Evolutionary conservation across 2,329 filamentous ascomycete species (phyloP), one percentile per base, ranked within the genome.

Genomic region (Sporothrix globosa): DNA sequence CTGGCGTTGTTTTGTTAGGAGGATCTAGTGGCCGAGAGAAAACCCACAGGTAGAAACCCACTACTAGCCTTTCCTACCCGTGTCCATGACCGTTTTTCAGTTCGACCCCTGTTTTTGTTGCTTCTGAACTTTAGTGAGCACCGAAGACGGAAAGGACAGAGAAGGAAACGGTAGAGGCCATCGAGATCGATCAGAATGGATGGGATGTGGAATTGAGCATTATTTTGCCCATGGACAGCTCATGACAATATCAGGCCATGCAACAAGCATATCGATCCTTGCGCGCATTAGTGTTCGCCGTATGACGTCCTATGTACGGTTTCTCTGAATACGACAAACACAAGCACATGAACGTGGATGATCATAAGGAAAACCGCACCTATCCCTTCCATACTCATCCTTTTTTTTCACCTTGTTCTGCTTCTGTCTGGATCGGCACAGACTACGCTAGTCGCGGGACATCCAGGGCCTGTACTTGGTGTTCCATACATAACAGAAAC

Each of bases 61-160:
- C 24, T 24, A 30, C 19, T 48, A 21, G 14, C 61, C 61, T 27
- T 19, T 30, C 41, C 7, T 50, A 34, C 24, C 61, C 44, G 46
- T 66, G 46, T 66, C 39, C 53, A 53, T 52, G 63, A 66, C 63
- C 63, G 63, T 66, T 66, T 66, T 65, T 24, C n/a, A 39, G 4
- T 41, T 21, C 30, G 3, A 50, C 48, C 48, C 48, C 19, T 21
- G 14, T 50, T 11, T 9, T 10, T 46, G 41, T 41, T 61, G 21
- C 21, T 19, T 46, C 17, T 46, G n/a, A 46, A 27, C 41, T 46
- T 46, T 17, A 7, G 41, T 65, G n/a, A 13, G 44, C 24, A 50
- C 61, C 46, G 44, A 50, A 48, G 24, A 50, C 61, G 61, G 61
- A 65, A 44, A 11, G 7, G 19, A 21, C 11, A 17, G n/a, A n/a